These are phyloP conservation scores for Wickerhamiella bombiphila DNA, from an alignment of 805 yeast genomes.

Conservation along the genomic window DNA sequence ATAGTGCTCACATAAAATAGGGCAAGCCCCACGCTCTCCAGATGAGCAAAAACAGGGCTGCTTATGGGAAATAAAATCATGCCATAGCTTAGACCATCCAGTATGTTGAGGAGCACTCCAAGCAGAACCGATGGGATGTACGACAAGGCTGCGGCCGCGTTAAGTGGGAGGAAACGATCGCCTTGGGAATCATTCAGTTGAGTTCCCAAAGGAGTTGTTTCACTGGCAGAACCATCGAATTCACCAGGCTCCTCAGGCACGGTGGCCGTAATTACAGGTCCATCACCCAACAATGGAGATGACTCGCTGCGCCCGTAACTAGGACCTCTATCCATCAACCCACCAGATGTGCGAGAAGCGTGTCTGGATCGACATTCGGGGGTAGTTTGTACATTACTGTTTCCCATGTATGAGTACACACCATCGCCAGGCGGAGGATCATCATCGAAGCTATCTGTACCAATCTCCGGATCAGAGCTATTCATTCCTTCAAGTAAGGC, in stretches of 20 bases:
- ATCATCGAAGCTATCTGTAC: too few relatives aligned
- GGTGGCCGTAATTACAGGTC: not conserved
- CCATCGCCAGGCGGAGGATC: too few relatives aligned
- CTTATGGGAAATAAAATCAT: constrained; percentile 94
- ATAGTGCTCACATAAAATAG: constrained; percentile 89
- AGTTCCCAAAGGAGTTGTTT: constrained; percentile 1
- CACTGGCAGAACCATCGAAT: too few relatives aligned
- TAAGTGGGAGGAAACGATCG: not conserved
- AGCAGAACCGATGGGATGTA: constrained; percentile 70
- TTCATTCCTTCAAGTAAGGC: constrained; percentile 12
- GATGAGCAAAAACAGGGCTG: constrained; percentile 53
- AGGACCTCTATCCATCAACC: not conserved
- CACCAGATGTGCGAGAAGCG: not conserved
- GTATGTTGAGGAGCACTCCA: constrained; percentile 70
- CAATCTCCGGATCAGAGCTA: not conserved
- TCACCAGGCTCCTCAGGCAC: not conserved
- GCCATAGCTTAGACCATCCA: constrained; percentile 91
- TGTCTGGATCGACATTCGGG: not conserved
- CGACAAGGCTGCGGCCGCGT: constrained; percentile 1
- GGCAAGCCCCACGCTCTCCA: constrained; percentile 83
- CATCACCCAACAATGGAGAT: not conserved
- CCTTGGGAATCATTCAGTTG: not conserved
- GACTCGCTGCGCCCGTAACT: not conserved
- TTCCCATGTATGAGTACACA: too few relatives aligned
- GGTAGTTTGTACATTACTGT: not conserved